Evolutionary conservation across 2,329 filamentous ascomycete species (phyloP).

Genomic region (Cordyceps cicadae): DNA sequence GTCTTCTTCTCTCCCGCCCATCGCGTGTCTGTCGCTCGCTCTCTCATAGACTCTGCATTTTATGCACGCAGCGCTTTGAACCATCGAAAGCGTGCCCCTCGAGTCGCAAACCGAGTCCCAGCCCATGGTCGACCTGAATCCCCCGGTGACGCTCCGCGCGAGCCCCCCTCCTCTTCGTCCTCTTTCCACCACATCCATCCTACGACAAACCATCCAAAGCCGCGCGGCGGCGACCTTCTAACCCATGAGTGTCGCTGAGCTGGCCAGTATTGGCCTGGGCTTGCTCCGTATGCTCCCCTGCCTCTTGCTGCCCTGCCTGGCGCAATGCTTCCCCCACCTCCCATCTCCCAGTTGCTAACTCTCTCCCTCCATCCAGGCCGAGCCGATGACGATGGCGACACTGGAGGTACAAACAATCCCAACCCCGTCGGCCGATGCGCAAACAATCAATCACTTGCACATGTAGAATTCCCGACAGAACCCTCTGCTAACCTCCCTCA

Average conservation of each 20-base stretch:
- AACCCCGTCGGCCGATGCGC: background rate
- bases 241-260: slow-evolving; percentile 6
- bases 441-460: too few relatives aligned
- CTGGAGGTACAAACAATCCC: slow-evolving; percentile 5
- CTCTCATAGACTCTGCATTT: background rate
- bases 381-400: slow-evolving; percentile 8
- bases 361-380: background rate
- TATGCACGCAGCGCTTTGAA: background rate
- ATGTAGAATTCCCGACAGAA: background rate
- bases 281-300: slow-evolving; percentile 8
- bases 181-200: background rate
- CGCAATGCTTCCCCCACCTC: background rate
- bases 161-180: slow-evolving; percentile 6
- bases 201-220: background rate
- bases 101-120: background rate
- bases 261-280: slow-evolving; percentile 5
- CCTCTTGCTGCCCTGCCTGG: background rate
- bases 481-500: slow-evolving; percentile 22
- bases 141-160: slow-evolving; percentile 19
- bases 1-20: background rate
- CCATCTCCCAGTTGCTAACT: background rate
- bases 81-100: background rate
- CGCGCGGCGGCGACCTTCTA: background rate
- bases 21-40: background rate
- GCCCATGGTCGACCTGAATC: slow-evolving; percentile 17